These are phyloP conservation scores for Nepenthes alata DNA, from an alignment of 179 eudicot genomes.

Conservation along the genomic window DNA sequence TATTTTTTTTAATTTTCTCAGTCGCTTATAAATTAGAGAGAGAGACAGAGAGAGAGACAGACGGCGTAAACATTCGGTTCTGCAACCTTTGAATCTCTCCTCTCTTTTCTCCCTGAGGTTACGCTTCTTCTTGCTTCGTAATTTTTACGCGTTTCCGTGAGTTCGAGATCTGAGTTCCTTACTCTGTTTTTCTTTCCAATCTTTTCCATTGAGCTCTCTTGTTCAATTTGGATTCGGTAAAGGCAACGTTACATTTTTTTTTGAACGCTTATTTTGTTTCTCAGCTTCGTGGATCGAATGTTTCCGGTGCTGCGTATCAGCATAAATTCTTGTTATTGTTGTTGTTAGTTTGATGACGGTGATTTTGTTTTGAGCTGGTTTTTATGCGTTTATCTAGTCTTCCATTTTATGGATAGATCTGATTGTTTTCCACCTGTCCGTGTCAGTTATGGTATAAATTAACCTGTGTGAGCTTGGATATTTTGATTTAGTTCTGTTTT, in stretches of 20 bases:
- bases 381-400: too few relatives aligned
- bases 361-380: too few relatives aligned
- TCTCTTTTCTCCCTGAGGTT: not conserved
- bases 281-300: too few relatives aligned
- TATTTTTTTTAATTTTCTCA: not conserved
- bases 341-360: too few relatives aligned
- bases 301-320: too few relatives aligned
- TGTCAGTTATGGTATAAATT: too few relatives aligned
- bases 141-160: not conserved
- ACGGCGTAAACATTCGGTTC: not conserved
- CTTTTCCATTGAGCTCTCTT: not conserved
- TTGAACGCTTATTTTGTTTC: not conserved
- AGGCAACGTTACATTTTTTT: not conserved
- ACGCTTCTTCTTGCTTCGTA: not conserved
- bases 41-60: slow-evolving; percentile 7
- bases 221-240: not conserved
- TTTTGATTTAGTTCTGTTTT: too few relatives aligned
- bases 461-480: too few relatives aligned
- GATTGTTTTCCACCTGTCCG: too few relatives aligned
- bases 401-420: too few relatives aligned
- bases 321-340: too few relatives aligned
- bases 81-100: not conserved
- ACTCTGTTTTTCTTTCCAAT: not conserved
- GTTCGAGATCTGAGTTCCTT: not conserved
- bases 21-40: slow-evolving; percentile 3